Evolutionary conservation across 495 filamentous ascomycete species (phyloP), one percentile per base, ranked within the genome.

Genomic region (Aspergillus sclerotioniger): DNA sequence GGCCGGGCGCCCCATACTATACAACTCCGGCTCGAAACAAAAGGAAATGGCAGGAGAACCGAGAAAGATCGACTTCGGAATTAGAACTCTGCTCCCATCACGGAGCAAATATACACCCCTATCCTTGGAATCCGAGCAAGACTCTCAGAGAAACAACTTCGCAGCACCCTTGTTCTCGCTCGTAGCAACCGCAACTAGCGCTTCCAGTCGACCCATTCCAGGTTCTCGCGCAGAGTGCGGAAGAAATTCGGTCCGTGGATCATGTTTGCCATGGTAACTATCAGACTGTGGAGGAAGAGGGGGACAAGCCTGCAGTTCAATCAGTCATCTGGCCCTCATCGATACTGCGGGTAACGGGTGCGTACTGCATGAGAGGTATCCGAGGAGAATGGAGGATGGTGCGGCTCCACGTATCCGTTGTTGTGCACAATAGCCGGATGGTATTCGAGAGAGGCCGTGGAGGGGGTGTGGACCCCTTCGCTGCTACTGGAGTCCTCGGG

Each of bases 171-270:
- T 84, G 44, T 89, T 85, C 66, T 96, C 89, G 57, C 88, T 90
- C 3, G 92, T 94, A 8, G 92, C 92, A 54, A 94, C 91, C 3
- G 92, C 92, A 25, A 96, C 92, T 31, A 96, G 82, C 15, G 90
- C 90, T 57, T 96, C 89, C 20, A 96, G 74, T 13, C 89, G 78
- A 52, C 82, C 80, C 85, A 92, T 88, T 48, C 82, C 82, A 47
- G 70, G 76, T 59, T 69, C 65, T 28, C 66, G 62, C 19, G 63
- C 62, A 33, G 70, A 58, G 1, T 70, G 65, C 17, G 68, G 50
- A 44, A 71, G 73, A 15, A 72, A 54, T 16, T 67, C 67, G 47
- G 71, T 51, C 37, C 75, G 62, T 32, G 67, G 66, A 43, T 76
- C 67, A 51, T 62, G 69, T 59, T 72, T 68, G 20, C 59, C 37